Evolutionary conservation across 495 filamentous ascomycete genomes (phyloP).

Genomic region (Hypoxylon subgilvum): DNA sequence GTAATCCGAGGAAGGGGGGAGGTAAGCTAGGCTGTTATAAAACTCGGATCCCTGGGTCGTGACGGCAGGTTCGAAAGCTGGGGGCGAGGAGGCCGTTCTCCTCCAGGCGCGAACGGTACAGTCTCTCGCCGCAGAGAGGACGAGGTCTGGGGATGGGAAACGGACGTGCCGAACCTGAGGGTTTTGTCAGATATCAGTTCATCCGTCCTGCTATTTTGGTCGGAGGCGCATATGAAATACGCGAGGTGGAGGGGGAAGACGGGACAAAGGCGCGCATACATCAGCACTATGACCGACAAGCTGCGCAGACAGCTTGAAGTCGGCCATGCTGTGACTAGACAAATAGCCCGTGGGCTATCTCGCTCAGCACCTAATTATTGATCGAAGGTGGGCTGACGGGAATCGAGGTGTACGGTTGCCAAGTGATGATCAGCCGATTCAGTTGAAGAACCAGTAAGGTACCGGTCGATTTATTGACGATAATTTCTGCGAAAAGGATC

Average conservation of each 20-base stretch:
- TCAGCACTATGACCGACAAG: constrained; percentile 82
- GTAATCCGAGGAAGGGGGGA: constrained; percentile 70
- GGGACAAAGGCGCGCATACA: constrained; percentile 60
- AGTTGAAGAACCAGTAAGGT: no score
- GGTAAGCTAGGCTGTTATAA: constrained; percentile 81
- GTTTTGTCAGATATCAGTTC: neutral
- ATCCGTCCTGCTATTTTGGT: no score
- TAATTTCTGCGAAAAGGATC: no score
- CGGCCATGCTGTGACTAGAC: constrained; percentile 45
- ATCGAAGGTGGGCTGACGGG: no score
- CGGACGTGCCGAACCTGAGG: constrained; percentile 82
- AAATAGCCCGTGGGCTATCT: no score
- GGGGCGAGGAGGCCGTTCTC: constrained; percentile 61
- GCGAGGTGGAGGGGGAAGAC: constrained; percentile 22
- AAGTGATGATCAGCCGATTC: no score
- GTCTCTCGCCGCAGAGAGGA: constrained; percentile 89
- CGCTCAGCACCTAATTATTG: no score
- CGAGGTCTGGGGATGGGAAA: constrained; percentile 73
- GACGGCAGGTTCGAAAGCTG: constrained; percentile 76
- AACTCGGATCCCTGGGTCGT: constrained; percentile 77
- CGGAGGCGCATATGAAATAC: no score
- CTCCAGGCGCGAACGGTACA: constrained; percentile 89
- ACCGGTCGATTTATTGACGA: no score
- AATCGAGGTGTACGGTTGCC: no score
- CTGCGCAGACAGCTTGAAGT: constrained; percentile 83